Evolutionary conservation across 495 filamentous ascomycete genomes (phyloP), one percentile per base, ranked within the genome.

Genomic region (Filosporella fistucella): DNA sequence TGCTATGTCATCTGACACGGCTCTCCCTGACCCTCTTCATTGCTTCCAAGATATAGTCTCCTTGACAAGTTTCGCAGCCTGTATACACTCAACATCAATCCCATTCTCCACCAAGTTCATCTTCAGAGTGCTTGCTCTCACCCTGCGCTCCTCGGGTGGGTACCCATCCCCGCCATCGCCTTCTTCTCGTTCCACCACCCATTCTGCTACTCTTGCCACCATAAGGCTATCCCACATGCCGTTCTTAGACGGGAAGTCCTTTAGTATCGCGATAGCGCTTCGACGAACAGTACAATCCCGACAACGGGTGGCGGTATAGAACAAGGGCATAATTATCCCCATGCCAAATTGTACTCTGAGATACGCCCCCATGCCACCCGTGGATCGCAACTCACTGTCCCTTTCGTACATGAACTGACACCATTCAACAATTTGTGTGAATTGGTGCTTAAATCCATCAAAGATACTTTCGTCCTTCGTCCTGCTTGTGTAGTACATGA

Each of bases 141-240:
- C 39, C 22, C 51, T 44, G 24, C 51, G 49, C 13, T 54, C 22
- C 23, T 38, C 38, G 21, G 45, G 38, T 33, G 45, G 44, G 39
- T 43, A 48, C 33, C 33, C 32, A 17, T 11, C 35, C 41, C 30
- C 49, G 35, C 44, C 33, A 23, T 42, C 17, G n/a, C 44, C 24
- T 44, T 48, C 51, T 39, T 54, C 51, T 13, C 48, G 37, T 23
- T 36, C 34, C 35, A 34, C 51, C 40, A 54, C 40, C 51, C 51
- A 54, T 33, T 54, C 44, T 33, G 44, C 51, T 43, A 54, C 45
- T 54, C 49, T 54, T 23, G 44, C 44, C 42, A 45, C 51, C 39
- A 44, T 38, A 37, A 48, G 43, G 45, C 44, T 48, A 30, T 54
- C 26, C 51, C 51, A 54, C 16, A 54, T 46, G 29, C 44, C 44